Base-by-base conservation (phyloP, 306 rosid genomes). In the Vachellia pachyceras region DNA sequence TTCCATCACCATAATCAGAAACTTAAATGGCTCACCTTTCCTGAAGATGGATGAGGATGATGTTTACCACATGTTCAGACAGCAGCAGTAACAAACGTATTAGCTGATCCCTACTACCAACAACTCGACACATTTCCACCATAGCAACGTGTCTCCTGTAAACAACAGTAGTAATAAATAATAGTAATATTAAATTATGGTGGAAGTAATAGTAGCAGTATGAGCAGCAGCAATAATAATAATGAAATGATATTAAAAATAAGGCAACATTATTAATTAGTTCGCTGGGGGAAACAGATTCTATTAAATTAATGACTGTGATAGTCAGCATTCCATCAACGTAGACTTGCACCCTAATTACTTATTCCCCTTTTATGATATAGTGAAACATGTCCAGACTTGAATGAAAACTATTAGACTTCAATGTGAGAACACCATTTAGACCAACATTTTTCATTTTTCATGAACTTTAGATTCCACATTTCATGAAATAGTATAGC, bases 111-210 rank as follows among this genome's bases (percentile, higher is more conserved):
- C 90, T 86, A 55, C 83, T 87, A 77, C 94, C 93, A 77, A 93
- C 93, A 85, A 90, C 90, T 72, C 90, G 92, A 79, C 99, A 93
- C 98, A 95, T 93, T 84, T 95, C 99, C 49, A 91, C 90, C 99
- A 93, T 91, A 13, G 97, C 99, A 68, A 89, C 81, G 80, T 90
- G 90, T 81, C 99, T 88, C 98, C 99, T 95, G 91, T 4, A 25
- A 23, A 23, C 17, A 60, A 55, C 13, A 55, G 8, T 5, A 55
- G 12, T n/a, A 55, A 20, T 55, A 47, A 47, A 6, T 13, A 47
- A 47, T 14, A 55, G 20, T 55, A 8, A 55, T 20, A n/a, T 20
- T 55, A 20, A 55, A n/a, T n/a, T n/a, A n/a, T n/a, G 1, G 63
- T 55, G 20, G 63, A 3, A 3, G 25, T 20, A 8, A n/a, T 1